Conservation (phyloP, 805 yeast genomes). For the Candida ascalaphidarum region DNA sequence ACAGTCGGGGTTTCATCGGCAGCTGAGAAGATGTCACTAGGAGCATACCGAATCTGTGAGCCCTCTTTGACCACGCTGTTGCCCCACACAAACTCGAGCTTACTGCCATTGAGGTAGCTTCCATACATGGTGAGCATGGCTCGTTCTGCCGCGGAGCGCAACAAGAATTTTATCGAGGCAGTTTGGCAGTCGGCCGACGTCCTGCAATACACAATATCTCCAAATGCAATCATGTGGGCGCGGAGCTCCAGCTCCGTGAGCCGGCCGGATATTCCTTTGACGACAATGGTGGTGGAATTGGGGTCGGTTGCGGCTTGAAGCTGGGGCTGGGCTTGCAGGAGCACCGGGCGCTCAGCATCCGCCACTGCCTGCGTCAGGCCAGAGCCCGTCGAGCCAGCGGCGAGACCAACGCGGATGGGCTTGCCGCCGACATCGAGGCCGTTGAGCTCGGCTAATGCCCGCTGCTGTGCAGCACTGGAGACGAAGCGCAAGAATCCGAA, state of each 20-base stretch:
- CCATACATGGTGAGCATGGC: constrained; percentile 29
- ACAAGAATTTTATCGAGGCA: constrained; percentile 18
- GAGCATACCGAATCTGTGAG: too few relatives aligned
- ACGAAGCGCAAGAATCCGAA: constrained; percentile 84
- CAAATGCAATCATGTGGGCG: constrained; percentile 56
- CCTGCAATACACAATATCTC: constrained; percentile 29
- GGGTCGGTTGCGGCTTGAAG: constrained; percentile 69
- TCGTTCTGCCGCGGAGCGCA: constrained; percentile 26
- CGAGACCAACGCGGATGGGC: constrained; percentile 63
- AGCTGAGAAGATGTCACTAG: too few relatives aligned
- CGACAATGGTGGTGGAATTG: constrained; percentile 65
- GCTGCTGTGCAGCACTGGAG: constrained; percentile 56
- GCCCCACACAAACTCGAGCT: constrained; percentile 25
- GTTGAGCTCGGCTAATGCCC: constrained; percentile 75
- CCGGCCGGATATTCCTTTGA: constrained; percentile 54
- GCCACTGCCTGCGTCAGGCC: constrained; percentile 7
- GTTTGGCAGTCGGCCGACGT: constrained; percentile 10
- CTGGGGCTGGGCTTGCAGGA: constrained; percentile 43
- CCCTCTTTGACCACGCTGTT: too few relatives aligned
- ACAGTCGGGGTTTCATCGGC: too few relatives aligned
- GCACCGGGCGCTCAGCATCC: too few relatives aligned
- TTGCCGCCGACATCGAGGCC: constrained; percentile 64
- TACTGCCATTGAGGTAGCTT: constrained; percentile 16
- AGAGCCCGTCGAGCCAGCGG: constrained; percentile 18
- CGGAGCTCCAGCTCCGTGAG: constrained; percentile 57